Percentiles rank a stretch among this genome's conserved stretches.
Evolutionary conservation across 345 rosid genomes (phyloP).

Genomic region (Geranium rotundifolium): DNA sequence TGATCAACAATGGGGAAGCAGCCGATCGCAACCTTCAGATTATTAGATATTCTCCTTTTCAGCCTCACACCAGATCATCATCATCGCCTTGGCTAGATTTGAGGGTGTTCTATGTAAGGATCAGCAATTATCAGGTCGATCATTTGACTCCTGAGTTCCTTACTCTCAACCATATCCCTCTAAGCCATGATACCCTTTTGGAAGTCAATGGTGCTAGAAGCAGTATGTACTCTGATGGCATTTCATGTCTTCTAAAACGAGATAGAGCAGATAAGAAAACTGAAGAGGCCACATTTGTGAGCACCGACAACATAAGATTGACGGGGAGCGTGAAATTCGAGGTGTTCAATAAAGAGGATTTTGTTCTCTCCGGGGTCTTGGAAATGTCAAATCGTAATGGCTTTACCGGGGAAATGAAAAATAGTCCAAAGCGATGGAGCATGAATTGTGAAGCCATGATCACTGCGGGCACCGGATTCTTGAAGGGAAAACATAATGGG

Average conservation of each 20-base stretch:
- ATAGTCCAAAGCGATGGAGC: conserved; percentile 44
- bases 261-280: conserved; percentile 74
- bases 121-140: conserved; percentile 62
- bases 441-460: conserved; percentile 65
- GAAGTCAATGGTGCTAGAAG: conserved; percentile 69
- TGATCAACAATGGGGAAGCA: conserved; percentile 28
- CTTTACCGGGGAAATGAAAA: conserved; percentile 44
- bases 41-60: conserved; percentile 49
- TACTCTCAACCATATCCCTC: conserved; percentile 64
- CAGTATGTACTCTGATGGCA: conserved; percentile 49
- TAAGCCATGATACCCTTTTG: conserved; percentile 55
- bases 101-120: conserved; percentile 82
- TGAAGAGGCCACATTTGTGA: conserved; percentile 76
- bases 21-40: conserved; percentile 34
- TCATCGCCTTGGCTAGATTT: conserved; percentile 56
- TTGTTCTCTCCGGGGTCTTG: conserved; percentile 62
- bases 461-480: conserved; percentile 41
- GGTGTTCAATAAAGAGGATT: conserved; percentile 49
- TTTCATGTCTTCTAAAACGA: conserved; percentile 54
- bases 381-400: conserved; percentile 52
- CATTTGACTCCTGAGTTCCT: conserved; percentile 58
- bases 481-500: conserved; percentile 44
- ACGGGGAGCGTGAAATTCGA: conserved; percentile 82
- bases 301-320: conserved; percentile 69
- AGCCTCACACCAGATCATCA: conserved; percentile 26